Conservation (phyloP, 2,329 filamentous ascomycete species). For the Sphaerostilbella broomeana region DNA sequence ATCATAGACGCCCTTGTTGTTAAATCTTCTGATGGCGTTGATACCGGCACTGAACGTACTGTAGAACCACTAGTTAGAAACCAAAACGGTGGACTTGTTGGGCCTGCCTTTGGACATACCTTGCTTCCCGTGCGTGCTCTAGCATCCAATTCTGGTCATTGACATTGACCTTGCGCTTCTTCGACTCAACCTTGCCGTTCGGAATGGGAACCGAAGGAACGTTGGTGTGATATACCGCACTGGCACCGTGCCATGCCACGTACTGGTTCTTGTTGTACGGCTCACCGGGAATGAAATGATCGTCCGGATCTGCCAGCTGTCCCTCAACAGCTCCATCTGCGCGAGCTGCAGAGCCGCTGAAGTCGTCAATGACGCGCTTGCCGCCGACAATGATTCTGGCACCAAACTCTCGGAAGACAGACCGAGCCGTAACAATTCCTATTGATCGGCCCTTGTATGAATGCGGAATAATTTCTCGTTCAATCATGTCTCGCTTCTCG, state of each 20-base stretch:
- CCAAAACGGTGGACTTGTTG: constrained; percentile 4
- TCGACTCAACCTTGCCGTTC: constrained; percentile 69
- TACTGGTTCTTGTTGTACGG: constrained; percentile 99
- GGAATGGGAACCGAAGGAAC: constrained; percentile 69
- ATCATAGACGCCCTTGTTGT: constrained; percentile 76
- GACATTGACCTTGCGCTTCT: constrained; percentile 79
- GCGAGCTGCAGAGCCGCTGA: constrained; percentile 68
- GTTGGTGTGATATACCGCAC: constrained; percentile 85
- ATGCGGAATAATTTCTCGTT: constrained; percentile 90
- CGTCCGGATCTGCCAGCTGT: constrained; percentile 84
- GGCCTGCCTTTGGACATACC: constrained; percentile 45
- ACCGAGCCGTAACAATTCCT: constrained; percentile 91
- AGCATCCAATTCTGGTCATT: constrained; percentile 96
- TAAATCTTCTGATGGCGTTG: constrained; percentile 59
- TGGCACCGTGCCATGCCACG: constrained; percentile 96
- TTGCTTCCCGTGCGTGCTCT: constrained; percentile 86
- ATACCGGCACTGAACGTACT: constrained; percentile 82
- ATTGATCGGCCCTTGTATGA: constrained; percentile 98
- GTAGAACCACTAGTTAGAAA: not conserved
- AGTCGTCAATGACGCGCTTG: constrained; percentile 80
- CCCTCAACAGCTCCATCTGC: constrained; percentile 78
- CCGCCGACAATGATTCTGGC: constrained; percentile 91
- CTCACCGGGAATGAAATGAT: constrained; percentile 68
- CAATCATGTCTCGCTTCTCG: constrained; percentile 95
- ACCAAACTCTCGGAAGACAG: constrained; percentile 95